Percentiles rank a stretch among this genome's conserved stretches.
Conservation (phyloP, 805 yeast genomes). For the Yamadazyma kitorensis region DNA sequence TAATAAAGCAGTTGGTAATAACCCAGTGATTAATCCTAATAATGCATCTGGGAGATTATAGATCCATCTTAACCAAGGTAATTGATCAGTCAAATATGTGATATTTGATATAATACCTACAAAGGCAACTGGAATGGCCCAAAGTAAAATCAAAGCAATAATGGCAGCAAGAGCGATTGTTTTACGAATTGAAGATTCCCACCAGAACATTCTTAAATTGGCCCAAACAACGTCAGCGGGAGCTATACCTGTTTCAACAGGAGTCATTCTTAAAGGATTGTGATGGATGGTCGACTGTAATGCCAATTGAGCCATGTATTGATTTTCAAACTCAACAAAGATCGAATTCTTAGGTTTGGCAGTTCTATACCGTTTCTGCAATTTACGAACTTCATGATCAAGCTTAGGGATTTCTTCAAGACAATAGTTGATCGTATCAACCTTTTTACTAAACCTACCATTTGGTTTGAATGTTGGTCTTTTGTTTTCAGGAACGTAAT, state of each 20-base stretch:
- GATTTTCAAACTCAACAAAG: conserved; percentile 75
- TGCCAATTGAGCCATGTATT: conserved; percentile 73
- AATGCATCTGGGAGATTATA: conserved; percentile 66
- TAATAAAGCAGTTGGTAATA: conserved; percentile 79
- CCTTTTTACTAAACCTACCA: conserved; percentile 49
- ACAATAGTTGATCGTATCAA: conserved; percentile 60
- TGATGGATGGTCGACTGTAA: conserved; percentile 62
- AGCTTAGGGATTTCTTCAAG: conserved; percentile 55
- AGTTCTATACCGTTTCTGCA: conserved; percentile 50
- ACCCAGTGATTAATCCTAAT: conserved; percentile 82
- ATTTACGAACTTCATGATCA: conserved; percentile 51
- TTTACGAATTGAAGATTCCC: conserved; percentile 63
- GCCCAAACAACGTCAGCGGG: conserved; percentile 67
- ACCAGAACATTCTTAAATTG: conserved; percentile 76
- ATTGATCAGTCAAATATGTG: conserved; percentile 62
- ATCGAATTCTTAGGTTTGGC: conserved; percentile 71
- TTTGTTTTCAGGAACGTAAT: conserved; percentile 62
- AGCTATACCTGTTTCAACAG: conserved; percentile 59
- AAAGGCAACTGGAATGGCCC: conserved; percentile 98
- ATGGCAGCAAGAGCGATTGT: conserved; percentile 53
- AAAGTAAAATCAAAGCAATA: conserved; percentile 64
- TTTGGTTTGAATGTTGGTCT: conserved; percentile 56
- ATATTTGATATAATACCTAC: conserved; percentile 93
- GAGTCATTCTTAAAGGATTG: conserved; percentile 59
- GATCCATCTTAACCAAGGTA: conserved; percentile 75